Evolutionary conservation across 2,329 filamentous ascomycete genomes (phyloP), one percentile per base, ranked within the genome.

Genomic region (Xylaria sp.): DNA sequence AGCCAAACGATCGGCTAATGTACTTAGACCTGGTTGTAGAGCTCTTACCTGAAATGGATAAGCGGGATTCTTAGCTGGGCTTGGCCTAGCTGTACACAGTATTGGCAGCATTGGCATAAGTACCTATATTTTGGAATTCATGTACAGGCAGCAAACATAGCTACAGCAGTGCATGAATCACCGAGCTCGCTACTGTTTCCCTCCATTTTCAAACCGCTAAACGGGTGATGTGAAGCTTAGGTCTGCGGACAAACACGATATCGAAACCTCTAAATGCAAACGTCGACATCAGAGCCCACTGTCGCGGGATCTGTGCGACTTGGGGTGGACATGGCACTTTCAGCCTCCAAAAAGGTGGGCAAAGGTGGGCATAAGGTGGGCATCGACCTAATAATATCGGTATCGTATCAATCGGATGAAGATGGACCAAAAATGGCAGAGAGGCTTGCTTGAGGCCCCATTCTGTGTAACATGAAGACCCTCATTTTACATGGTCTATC

Each of bases 221-320:
- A 39, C 11, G 8, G 30, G 11, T 32, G 30, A 34, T 42, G 42
- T 27, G 7, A 36, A 58, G 51, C 36, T 14, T 53, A 39, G 34
- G 21, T 19, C 21, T 51, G 6, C 14, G 24, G 47, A 14, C 39
- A 62, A 56, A 62, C 47, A 34, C 51, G 50, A 5, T 39, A 30
- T 51, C 32, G 12, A 61, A 55, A 19, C 30, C 36, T 19, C 3
- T 4, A 47, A 64, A 17, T 3, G 24, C 58, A 47, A 59, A 58
- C 64, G 14, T 54, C 56, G 14, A 69, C 60, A 54, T 61, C 34
- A 6, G 57, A 61, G 32, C 69, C 74, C 73, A 70, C 71, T 66
- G 69, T 68, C 59, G 65, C 68, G 75, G 74, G 71, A 76, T 73
- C 70, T 76, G 75, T 76, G 69, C 72, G 63, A 77, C 74, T 70